A percentile compares a stretch with the other conserved stretches of the same genome.
These are phyloP conservation scores for Cucurbitaria berberidis DNA, from an alignment of 2,329 filamentous ascomycete species.

Conservation along the genomic window DNA sequence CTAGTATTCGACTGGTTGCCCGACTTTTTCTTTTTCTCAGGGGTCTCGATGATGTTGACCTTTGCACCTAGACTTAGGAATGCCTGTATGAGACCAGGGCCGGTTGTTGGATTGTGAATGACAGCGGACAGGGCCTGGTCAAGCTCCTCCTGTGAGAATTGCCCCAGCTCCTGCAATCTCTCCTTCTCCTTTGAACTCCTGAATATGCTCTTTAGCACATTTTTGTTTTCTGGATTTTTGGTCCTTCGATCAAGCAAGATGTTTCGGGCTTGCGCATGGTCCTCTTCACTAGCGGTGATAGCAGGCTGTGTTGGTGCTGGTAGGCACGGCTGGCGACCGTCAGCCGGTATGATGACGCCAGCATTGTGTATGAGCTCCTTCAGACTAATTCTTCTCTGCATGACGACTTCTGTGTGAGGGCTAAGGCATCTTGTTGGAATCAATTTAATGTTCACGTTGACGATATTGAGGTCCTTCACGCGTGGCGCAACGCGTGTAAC, in stretches of 20 bases:
- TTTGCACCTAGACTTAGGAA: slow-evolving; percentile 44
- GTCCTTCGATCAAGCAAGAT: slow-evolving; percentile 40
- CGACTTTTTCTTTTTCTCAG: slow-evolving; percentile 24
- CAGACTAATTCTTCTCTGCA: slow-evolving; percentile 38
- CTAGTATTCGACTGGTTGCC: slow-evolving; percentile 23
- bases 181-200: slow-evolving; percentile 46
- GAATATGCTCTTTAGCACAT: slow-evolving; percentile 45
- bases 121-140: slow-evolving; percentile 44
- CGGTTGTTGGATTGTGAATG: slow-evolving; percentile 38
- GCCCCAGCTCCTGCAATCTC: slow-evolving; percentile 33
- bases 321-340: slow-evolving; percentile 39
- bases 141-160: slow-evolving; percentile 45
- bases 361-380: slow-evolving; percentile 38
- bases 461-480: slow-evolving; percentile 6
- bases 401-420: slow-evolving; percentile 11
- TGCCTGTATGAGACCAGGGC: slow-evolving; percentile 41
- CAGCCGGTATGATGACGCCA: slow-evolving; percentile 29
- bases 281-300: slow-evolving; percentile 39
- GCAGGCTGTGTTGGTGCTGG: slow-evolving; percentile 40
- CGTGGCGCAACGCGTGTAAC: slow-evolving; percentile 21
- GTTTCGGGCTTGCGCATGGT: slow-evolving; percentile 37
- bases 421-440: slow-evolving; percentile 8
- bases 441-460: slow-evolving; percentile 1
- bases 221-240: slow-evolving; percentile 38
- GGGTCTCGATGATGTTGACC: slow-evolving; percentile 36